Evolutionary conservation across 768 basidiomycete species (phyloP), one percentile per base, ranked within the genome.

Genomic region (Suillus cothurnatus): DNA sequence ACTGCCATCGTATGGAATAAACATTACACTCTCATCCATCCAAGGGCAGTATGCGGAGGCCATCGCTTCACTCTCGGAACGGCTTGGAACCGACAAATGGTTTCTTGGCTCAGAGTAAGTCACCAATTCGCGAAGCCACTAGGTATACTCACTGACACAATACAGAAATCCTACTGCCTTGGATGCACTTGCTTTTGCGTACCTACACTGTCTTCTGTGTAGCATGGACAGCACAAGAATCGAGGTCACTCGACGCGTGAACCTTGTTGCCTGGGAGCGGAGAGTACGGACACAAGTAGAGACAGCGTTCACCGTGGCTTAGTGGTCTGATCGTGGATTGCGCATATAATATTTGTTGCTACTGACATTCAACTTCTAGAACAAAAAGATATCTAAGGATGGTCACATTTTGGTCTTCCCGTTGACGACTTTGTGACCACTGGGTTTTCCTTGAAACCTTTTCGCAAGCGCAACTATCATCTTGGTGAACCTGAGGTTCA

Each of bases 111-210:
- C 92, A 15, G 78, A 76, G 93, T 93, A 72, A 57, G 84, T 70
- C 69, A 52, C 66, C 3, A 34, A 26, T 39, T 56, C 12, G 45
- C 61, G 55, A 53, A 7, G 62, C 45, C 11, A 34, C 14, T 26
- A n/a, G 47, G 53, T 32, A 34, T 65, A 11, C 39, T 50, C 66
- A 50, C 43, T 38, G 53, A 69, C 39, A 58, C 19, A n/a, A 21
- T 41, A 12, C 64, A 95, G 93, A 58, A 80, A 81, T 31, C 90
- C 93, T 26, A 95, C 93, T 1, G 84, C 89, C 0, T 85, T 95
- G 17, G 93, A 95, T 72, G 93, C 93, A 3, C 85, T 94, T 52
- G 80, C 85, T 7, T 95, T 94, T 72, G 93, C 93, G 1, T 95
- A 95, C 70, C 79, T 95, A 15, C 88, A 93, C 74, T 81, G 80